Evolutionary conservation across 129 eudicot species (phyloP).

Genomic region (Rutidosis leptorrhynchoides): DNA sequence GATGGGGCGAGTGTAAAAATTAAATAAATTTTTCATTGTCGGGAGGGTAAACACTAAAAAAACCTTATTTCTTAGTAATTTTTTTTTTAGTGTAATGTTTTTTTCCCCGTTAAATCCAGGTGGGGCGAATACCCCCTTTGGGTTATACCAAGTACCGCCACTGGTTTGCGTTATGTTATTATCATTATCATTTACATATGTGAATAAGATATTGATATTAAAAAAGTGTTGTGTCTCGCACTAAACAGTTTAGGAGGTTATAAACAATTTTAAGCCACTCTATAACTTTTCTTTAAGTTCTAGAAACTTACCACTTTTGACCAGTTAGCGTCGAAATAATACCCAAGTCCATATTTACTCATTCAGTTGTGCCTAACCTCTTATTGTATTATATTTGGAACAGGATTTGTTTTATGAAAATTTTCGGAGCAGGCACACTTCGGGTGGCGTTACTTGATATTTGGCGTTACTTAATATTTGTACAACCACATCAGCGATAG

Average conservation of each 20-base stretch:
- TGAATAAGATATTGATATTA: too few species aligned
- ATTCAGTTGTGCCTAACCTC: not conserved
- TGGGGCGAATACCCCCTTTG: too few species aligned
- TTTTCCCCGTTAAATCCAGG: too few species aligned
- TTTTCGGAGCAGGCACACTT: slow-evolving; percentile 13
- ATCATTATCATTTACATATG: too few species aligned
- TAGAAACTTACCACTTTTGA: not conserved
- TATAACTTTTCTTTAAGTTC: not conserved
- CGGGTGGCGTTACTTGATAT: slow-evolving; percentile 16
- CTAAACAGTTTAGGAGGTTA: not conserved
- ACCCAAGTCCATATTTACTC: not conserved
- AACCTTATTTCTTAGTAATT: too few species aligned
- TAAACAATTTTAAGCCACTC: not conserved
- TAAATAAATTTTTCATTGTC: too few species aligned
- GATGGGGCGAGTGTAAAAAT: too few species aligned
- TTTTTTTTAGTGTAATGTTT: too few species aligned
- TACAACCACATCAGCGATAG: slow-evolving; percentile 9
- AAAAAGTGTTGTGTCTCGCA: too few species aligned
- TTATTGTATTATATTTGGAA: not conserved
- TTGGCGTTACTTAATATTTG: slow-evolving; percentile 22
- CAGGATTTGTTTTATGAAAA: slow-evolving; percentile 27
- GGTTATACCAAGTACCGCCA: too few species aligned
- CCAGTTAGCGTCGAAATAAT: not conserved
- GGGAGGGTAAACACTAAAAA: too few species aligned
- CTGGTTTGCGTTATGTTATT: not conserved